Conservation (phyloP, 2,329 filamentous ascomycete genomes). For the Scedosporium dehoogii region DNA sequence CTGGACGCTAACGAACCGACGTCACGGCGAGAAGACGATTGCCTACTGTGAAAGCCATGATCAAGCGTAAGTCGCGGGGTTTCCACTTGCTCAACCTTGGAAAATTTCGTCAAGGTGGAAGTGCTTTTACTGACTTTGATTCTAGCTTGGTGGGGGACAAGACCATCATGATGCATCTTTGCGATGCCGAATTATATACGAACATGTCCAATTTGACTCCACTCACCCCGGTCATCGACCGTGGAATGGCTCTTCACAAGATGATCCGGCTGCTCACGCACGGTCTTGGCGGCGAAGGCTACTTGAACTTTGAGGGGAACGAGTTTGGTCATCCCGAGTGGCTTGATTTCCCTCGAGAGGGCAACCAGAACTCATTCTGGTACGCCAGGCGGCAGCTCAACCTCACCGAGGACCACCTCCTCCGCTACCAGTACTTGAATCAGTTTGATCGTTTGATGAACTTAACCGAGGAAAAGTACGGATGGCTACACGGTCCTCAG, state of each 20-base stretch:
- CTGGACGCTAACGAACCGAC: constrained; percentile 82
- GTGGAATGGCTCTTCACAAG: constrained; percentile 90
- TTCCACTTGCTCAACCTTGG: constrained; percentile 10
- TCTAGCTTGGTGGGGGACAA: constrained; percentile 88
- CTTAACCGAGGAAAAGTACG: constrained; percentile 73
- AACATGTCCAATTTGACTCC: constrained; percentile 84
- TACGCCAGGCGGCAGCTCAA: constrained; percentile 92
- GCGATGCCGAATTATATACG: constrained; percentile 94
- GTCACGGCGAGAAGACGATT: constrained; percentile 96
- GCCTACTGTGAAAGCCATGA: constrained; percentile 97
- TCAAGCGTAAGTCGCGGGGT: constrained; percentile 63
- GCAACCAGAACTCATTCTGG: constrained; percentile 89
- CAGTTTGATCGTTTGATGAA: constrained; percentile 94
- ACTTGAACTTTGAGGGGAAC: constrained; percentile 97
- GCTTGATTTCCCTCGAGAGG: constrained; percentile 94
- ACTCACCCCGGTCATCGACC: constrained; percentile 80
- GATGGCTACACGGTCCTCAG: constrained; percentile 78
- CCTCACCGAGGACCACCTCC: constrained; percentile 71
- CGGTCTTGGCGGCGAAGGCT: constrained; percentile 84
- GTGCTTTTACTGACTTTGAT: constrained; percentile 12
- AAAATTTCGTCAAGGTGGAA: not conserved
- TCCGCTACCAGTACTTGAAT: constrained; percentile 87
- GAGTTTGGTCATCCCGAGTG: constrained; percentile 98
- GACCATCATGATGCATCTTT: constrained; percentile 94
- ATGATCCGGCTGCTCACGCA: constrained; percentile 95